These are phyloP conservation scores for Phytophthora sp. DNA, from an alignment of 352 stramenopile species.

Conservation along the genomic window DNA sequence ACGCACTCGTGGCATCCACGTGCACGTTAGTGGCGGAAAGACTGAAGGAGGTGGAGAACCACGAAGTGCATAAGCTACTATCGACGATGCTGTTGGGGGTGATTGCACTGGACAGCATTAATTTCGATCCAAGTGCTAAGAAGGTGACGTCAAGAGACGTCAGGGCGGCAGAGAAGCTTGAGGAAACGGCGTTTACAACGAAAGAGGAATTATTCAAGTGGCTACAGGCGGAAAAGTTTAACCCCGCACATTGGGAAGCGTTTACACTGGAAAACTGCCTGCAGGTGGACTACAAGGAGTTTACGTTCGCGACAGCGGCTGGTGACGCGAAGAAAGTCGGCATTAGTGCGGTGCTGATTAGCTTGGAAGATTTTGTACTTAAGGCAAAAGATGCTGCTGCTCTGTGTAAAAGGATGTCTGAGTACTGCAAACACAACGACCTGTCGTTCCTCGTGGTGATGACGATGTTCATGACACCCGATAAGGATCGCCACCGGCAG, in stretches of 20 bases:
- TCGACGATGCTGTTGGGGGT: constrained; percentile 80
- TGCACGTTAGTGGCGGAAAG: constrained; percentile 85
- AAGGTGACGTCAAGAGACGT: constrained; percentile 78
- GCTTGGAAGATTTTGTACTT: constrained; percentile 52
- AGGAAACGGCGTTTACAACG: constrained; percentile 49
- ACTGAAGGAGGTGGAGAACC: constrained; percentile 27
- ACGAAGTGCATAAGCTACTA: constrained; percentile 45
- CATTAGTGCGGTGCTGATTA: constrained; percentile 69
- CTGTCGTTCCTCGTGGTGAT: constrained; percentile 76
- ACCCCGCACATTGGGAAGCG: constrained; percentile 56
- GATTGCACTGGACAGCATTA: constrained; percentile 82
- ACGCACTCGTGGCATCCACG: constrained; percentile 72
- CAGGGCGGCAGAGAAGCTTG: constrained; percentile 44
- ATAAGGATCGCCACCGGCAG: constrained; percentile 55
- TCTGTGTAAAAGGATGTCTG: constrained; percentile 38
- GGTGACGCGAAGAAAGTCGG: constrained; percentile 39
- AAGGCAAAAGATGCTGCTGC: constrained; percentile 44
- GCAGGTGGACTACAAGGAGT: constrained; percentile 85
- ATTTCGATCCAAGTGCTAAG: constrained; percentile 74
- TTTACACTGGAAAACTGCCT: constrained; percentile 77
- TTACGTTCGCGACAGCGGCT: constrained; percentile 28
- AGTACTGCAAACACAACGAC: constrained; percentile 52
- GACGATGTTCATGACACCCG: constrained; percentile 59
- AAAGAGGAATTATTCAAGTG: constrained; percentile 63
- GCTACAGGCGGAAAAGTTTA: constrained; percentile 77